Conservation (phyloP, 2,329 filamentous ascomycete genomes). For the Colletotrichum trifolii region DNA sequence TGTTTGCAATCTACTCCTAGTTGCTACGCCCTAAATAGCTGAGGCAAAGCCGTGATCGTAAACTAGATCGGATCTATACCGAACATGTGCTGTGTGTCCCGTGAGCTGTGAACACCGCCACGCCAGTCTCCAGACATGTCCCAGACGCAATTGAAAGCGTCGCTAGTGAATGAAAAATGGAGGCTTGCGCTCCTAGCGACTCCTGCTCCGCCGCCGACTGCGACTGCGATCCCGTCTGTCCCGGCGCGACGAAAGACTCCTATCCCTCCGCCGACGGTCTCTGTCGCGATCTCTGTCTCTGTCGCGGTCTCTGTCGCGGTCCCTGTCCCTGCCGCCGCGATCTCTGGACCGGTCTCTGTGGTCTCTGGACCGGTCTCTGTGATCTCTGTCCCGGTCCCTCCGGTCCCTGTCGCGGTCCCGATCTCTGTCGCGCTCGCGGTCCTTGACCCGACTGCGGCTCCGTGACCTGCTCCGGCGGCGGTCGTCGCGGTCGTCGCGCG, state of each 20-base stretch:
- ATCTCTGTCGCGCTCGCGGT: conserved; percentile 46
- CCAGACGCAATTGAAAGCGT: no score
- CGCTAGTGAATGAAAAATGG: no score
- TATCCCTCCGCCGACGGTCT: conserved; percentile 42
- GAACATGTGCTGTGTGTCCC: no score
- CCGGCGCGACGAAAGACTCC: conserved; percentile 14
- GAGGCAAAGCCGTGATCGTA: no score
- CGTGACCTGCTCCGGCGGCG: conserved; percentile 50
- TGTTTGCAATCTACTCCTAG: no score
- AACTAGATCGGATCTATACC: no score
- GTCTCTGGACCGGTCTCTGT: conserved; percentile 46
- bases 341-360: conserved; percentile 40
- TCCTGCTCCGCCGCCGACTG: conserved; percentile 16
- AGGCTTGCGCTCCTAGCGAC: conserved; percentile 6
- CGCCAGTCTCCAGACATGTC: no score
- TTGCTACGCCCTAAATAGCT: no score
- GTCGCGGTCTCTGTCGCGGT: conserved; percentile 23
- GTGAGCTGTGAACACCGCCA: no score
- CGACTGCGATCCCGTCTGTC: conserved; percentile 45
- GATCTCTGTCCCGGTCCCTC: conserved; percentile 45
- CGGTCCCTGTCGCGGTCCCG: conserved; percentile 47
- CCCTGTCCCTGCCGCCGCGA: conserved; percentile 41
- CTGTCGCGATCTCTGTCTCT: conserved; percentile 44
- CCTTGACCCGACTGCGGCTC: conserved; percentile 48
- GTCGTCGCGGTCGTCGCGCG: conserved; percentile 44